Evolutionary conservation across 2,329 filamentous ascomycete genomes (phyloP).

Genomic region (Daldinia sp.): DNA sequence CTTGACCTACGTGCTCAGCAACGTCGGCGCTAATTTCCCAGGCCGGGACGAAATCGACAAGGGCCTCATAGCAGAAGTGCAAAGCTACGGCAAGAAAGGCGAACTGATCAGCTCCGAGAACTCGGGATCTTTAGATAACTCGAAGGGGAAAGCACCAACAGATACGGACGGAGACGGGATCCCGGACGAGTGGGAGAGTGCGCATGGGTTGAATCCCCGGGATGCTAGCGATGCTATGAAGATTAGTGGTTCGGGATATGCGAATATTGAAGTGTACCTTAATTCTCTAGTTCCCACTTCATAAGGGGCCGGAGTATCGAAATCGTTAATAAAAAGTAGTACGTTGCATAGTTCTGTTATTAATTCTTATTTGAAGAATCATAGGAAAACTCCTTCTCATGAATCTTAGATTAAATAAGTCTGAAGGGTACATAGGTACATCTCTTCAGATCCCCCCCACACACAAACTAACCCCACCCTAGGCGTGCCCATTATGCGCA

Average conservation of each 20-base stretch:
- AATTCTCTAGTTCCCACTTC: conserved; percentile 54
- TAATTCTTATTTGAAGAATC: no score
- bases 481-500: no score
- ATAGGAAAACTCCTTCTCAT: no score
- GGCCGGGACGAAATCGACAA: conserved; percentile 55
- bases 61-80: conserved; percentile 53
- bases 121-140: conserved; percentile 49
- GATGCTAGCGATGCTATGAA: conserved; percentile 53
- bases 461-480: no score
- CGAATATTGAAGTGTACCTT: conserved; percentile 59
- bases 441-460: no score
- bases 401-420: no score
- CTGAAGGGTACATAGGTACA: no score
- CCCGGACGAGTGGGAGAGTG: conserved; percentile 57
- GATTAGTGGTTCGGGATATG: conserved; percentile 53
- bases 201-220: conserved; percentile 52
- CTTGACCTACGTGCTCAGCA: conserved; percentile 50
- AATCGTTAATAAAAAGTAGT: background rate
- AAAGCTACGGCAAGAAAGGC: conserved; percentile 55
- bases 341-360: no score
- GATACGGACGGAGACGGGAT: conserved; percentile 61
- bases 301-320: background rate
- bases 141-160: conserved; percentile 48
- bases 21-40: conserved; percentile 53
- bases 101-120: conserved; percentile 57